Evolutionary conservation across 2,329 filamentous ascomycete genomes (phyloP).

Genomic region (Camillea tinctor): DNA sequence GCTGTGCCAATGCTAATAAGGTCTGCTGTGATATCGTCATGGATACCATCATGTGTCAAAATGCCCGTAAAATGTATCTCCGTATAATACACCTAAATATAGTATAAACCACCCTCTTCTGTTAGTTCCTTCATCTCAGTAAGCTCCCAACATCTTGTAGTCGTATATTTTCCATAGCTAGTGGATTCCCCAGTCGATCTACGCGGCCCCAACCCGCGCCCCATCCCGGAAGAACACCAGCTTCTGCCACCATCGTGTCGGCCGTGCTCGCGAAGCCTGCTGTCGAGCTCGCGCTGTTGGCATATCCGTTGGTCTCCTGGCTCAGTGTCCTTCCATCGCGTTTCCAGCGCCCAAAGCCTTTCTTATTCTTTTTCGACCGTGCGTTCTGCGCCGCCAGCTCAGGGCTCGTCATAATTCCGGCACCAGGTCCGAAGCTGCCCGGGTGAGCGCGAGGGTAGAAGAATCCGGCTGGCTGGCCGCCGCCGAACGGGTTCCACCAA

Average conservation of each 20-base stretch:
- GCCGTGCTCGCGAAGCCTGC: conserved; percentile 17
- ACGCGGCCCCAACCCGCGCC: conserved; percentile 41
- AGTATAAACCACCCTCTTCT: conserved; percentile 2
- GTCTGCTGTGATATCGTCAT: neutral
- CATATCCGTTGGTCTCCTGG: neutral
- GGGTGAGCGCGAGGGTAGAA: conserved; percentile 38
- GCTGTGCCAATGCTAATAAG: neutral
- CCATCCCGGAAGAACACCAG: conserved; percentile 36
- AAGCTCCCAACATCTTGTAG: conserved; percentile 39
- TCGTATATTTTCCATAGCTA: conserved; percentile 34
- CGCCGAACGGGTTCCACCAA: conserved; percentile 47
- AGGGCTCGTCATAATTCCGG: conserved; percentile 45
- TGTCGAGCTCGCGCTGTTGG: conserved; percentile 29
- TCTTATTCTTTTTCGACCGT: conserved; percentile 18
- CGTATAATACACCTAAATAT: conserved; percentile 3
- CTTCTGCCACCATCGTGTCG: conserved; percentile 15
- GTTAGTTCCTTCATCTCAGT: conserved; percentile 21
- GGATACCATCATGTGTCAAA: neutral
- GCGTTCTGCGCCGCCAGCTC: conserved; percentile 33
- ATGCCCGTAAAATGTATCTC: conserved; percentile 4
- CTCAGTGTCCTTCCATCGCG: conserved; percentile 1
- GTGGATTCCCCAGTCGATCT: conserved; percentile 31
- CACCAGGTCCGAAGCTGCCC: conserved; percentile 25
- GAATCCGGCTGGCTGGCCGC: conserved; percentile 53
- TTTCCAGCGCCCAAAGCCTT: conserved; percentile 20